Evolutionary conservation across 2,329 filamentous ascomycete species (phyloP), one percentile per base, ranked within the genome.

Genomic region (Trichoderma oligosporum): DNA sequence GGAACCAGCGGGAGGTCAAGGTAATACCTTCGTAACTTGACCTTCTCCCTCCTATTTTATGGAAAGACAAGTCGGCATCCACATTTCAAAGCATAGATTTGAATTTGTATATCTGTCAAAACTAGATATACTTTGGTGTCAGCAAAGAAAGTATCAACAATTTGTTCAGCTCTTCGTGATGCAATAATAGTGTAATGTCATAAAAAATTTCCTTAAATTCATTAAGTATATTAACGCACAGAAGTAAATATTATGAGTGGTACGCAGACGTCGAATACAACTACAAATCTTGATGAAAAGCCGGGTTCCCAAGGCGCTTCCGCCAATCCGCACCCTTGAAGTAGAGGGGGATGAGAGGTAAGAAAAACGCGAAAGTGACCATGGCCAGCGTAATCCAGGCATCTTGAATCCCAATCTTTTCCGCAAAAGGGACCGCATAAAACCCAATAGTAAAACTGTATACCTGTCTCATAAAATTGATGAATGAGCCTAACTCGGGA

Each of bases 391-490:
- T 54, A 22, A 54, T 54, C 51, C 51, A 54, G 4, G 51, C 51
- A 27, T 54, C 51, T 9, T 54, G 8, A 20, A 45, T 54, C 6
- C 51, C 51, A n/a, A 54, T 44, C 29, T 14, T 2, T 4, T 45
- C 31, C 8, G 51, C 41, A n/a, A 54, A 54, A 45, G 51, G 51
- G 16, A 54, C 45, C 0, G 14, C n/a, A 12, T 54, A 54, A 2
- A 54, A 54, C 3, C 51, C 51, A n/a, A 54, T 54, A 8, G 51
- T 54, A 20, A 54, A 54, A 20, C 51, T 54, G 14, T 54, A 54
- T 12, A 54, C 29, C 20, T 54, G 51, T 33, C 51, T 45, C 11
- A 18, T 39, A 20, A 54, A 54, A 18, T 54, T 54, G 4, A 54
- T 54, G 3, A 54, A 11, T 4, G 51, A 54, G 8, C 51, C 51